Evolutionary conservation across 305 asterid species (phyloP).

Genomic region (Andrographis paniculata): DNA sequence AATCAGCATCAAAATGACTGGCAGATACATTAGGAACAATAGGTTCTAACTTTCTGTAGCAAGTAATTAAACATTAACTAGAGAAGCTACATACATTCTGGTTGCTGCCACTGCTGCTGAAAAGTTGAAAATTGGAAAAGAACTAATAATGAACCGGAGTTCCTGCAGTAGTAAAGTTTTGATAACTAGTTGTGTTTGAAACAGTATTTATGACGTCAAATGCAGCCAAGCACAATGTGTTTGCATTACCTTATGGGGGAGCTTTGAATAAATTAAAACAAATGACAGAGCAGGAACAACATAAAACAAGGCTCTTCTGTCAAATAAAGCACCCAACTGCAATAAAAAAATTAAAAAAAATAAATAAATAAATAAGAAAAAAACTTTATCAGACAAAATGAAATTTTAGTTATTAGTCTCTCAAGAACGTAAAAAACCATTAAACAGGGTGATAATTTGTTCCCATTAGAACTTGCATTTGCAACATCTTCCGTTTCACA

Average conservation of each 20-base stretch:
- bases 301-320: slow-evolving; percentile 55
- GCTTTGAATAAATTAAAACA: slow-evolving; percentile 84
- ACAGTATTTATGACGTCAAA: slow-evolving; percentile 15
- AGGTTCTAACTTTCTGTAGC: slow-evolving; percentile 2
- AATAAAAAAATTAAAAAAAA: slow-evolving; percentile 21
- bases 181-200: slow-evolving; percentile 12
- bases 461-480: no score
- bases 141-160: slow-evolving; percentile 87
- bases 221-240: slow-evolving; percentile 12
- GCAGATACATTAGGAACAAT: not conserved
- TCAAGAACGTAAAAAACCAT: not conserved
- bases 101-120: slow-evolving; percentile 91
- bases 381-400: slow-evolving; percentile 12
- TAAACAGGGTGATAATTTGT: no score
- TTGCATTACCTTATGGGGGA: slow-evolving; percentile 84
- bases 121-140: slow-evolving; percentile 86
- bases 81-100: slow-evolving; percentile 60
- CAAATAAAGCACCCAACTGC: slow-evolving; percentile 90
- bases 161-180: slow-evolving; percentile 52
- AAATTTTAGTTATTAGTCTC: slow-evolving; percentile 9
- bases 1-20: not conserved
- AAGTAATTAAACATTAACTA: slow-evolving; percentile 2
- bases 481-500: no score
- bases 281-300: slow-evolving; percentile 69
- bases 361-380: no score